phyloP scores from a whole-genome alignment of 2,329 filamentous ascomycete genomes.

The Monilinia polystroma region DNA sequence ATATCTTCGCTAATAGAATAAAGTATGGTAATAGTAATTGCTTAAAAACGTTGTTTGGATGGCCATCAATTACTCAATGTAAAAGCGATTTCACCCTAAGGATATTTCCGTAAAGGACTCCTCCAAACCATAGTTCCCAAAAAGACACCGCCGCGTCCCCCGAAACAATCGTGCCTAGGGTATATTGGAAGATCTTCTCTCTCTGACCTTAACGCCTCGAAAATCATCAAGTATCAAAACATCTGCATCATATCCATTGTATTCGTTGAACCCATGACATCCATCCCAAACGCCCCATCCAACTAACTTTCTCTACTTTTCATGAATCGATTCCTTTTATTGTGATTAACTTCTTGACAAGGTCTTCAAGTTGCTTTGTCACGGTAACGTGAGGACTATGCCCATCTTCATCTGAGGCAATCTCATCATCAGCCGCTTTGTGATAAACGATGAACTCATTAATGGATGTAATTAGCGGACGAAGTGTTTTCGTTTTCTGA shows the following conservation, averaged over 20 bases:
- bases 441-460: conserved; percentile 62
- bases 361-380: conserved; percentile 34
- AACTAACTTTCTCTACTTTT: not conserved
- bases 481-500: conserved; percentile 49
- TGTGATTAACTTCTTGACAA: conserved; percentile 31
- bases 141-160: not conserved
- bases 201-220: conserved; percentile 17
- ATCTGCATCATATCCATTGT: conserved; percentile 18
- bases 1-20: not conserved
- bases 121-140: not conserved
- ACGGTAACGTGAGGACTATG: conserved; percentile 48
- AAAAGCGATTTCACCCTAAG: conserved; percentile 1
- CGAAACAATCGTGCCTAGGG: conserved; percentile 18
- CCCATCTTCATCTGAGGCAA: conserved; percentile 47
- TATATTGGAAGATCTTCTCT: conserved; percentile 21
- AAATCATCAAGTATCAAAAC: conserved; percentile 16
- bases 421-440: conserved; percentile 53
- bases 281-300: not conserved
- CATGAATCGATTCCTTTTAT: conserved; percentile 9
- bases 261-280: conserved; percentile 4
- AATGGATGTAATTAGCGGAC: conserved; percentile 54
- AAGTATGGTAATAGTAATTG: conserved; percentile 11
- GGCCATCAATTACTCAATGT: not conserved
- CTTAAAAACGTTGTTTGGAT: conserved; percentile 2
- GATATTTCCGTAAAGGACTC: not conserved